Base-by-base conservation (phyloP, 305 asterid species). In the Petunia hybrid region DNA sequence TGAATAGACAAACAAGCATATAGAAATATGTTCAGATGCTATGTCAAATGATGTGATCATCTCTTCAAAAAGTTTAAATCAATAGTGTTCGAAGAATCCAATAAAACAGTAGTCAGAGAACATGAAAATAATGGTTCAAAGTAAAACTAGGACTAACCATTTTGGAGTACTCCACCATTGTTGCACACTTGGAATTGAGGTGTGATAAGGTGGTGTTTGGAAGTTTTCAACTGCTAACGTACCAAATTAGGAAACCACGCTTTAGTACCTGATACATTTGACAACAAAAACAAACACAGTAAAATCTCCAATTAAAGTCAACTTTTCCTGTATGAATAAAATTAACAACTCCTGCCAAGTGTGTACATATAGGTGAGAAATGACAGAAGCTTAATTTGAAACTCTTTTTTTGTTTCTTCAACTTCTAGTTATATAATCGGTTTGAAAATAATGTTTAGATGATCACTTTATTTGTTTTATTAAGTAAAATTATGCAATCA, bases 211-310 rank as follows among this genome's bases (percentile, higher is more conserved):
- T 12, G 1, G 77, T 70, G 60, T 22, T 66, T 40, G 74, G 51
- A 14, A 51, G 31, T 6, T 31, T 70, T 46, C 60, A 22, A 41
- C 35, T 48, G 42, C 35, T 71, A 48, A 41, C 6, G 6, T 67
- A 67, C 51, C 35, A 3, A 67, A 71, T 71, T 71, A 71, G 48
- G 77, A 48, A 71, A 71, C 36, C 35, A 73, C 39, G 35, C 61
- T 12, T 71, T 48, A 7, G 1, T 46, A 48, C 45, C 78, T 35
- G 13, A 10, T 70, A 46, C 9, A 22, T 43, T 12, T 70, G 12
- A 35, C 45, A 12, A 73, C 35, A 73, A 73, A 70, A 48, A 12
- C 62, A 73, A 73, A 73, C 62, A 73, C 62, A 73, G 61, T 22
- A 73, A 35, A 31, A 48, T 6, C 42, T 12, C 2, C n/a, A 7